Evolutionary conservation across 768 basidiomycete species (phyloP).

Genomic region (Tulasnella sp.): DNA sequence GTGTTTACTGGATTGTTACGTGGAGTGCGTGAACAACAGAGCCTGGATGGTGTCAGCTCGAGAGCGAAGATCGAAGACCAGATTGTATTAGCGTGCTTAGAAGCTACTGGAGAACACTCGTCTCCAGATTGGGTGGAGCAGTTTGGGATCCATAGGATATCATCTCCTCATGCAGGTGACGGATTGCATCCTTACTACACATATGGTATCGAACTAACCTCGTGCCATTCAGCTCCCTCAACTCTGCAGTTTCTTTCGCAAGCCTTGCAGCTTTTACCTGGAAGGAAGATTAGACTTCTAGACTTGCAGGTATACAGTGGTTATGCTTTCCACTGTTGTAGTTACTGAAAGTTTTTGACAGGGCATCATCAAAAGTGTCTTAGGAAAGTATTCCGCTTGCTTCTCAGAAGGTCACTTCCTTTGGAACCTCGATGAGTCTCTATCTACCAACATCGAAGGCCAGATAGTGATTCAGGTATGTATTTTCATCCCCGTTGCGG

Average conservation of each 20-base stretch:
- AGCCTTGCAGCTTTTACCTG: background rate
- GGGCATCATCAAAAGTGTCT: background rate
- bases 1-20: slow-evolving; percentile 9
- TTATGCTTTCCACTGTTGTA: background rate
- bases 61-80: background rate
- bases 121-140: slow-evolving; percentile 4
- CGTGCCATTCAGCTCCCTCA: background rate
- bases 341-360: background rate
- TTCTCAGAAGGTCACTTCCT: slow-evolving; percentile 9
- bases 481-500: background rate
- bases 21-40: slow-evolving; percentile 8
- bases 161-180: background rate
- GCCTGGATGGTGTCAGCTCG: background rate
- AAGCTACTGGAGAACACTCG: background rate
- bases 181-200: background rate
- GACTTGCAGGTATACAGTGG: background rate
- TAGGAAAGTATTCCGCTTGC: background rate
- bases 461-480: background rate
- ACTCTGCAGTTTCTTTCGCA: background rate
- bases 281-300: slow-evolving; percentile 3
- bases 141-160: background rate
- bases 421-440: background rate
- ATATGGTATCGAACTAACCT: background rate
- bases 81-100: background rate
- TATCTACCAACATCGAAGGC: background rate